Evolutionary conservation across 768 basidiomycete genomes (phyloP), one percentile per base, ranked within the genome.

Genomic region (Brasilioporus rufonigricans): DNA sequence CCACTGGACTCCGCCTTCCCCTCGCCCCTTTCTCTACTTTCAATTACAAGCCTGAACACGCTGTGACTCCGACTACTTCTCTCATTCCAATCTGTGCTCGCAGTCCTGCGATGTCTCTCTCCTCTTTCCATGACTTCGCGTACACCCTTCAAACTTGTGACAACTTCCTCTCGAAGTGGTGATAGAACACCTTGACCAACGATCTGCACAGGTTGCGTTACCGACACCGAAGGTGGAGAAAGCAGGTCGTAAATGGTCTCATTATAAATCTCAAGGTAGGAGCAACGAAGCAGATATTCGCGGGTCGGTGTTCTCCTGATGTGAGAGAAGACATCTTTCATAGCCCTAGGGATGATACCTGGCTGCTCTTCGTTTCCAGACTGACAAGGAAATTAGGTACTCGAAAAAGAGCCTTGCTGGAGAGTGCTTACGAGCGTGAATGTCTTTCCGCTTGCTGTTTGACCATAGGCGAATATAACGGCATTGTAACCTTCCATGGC

Each of bases 31-130:
- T 87, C 90, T 50, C 91, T 76, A 62, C 90, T 92, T 71, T 97
- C 93, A 47, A 96, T 86, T 0, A 98, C 95, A 27, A 98, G 81
- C 29, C 94, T 77, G 70, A 98, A 97, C 1, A 98, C 91, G 60
- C 89, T 91, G 69, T 98, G 96, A 74, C 92, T 94, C 32, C 96
- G 79, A 67, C 91, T 93, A 74, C 91, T 94, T 55, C 96, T 75
- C 63, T 94, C 90, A 67, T 99, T 99, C 96, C 96, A 99, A 65
- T 99, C 96, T n/a, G 97, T 99, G 61, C 86, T 91, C 1, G 94
- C 95, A 4, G 94, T 97, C 56, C 93, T 77, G 47, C 96, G 76
- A 64, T 92, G 86, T 4, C 87, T 84, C 68, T 97, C 93, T 5
- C 96, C 96, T 23, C 92, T 76, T 63, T 82, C 80, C 61, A 99